These are phyloP conservation scores for Pseudophaeomoniella oleicola DNA, from an alignment of 2,329 filamentous ascomycete genomes.

Conservation along the genomic window DNA sequence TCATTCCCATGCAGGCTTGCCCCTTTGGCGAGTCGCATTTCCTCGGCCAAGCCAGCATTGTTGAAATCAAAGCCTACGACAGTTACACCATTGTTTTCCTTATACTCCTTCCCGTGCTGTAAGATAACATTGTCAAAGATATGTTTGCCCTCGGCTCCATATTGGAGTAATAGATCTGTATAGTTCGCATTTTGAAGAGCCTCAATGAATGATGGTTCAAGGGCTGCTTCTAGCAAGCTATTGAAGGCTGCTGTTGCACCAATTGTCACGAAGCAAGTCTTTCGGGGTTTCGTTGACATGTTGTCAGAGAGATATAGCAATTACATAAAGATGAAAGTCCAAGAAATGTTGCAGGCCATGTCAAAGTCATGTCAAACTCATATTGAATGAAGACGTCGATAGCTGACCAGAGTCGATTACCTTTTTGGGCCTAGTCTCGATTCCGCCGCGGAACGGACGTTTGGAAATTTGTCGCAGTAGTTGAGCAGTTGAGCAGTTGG, in stretches of 20 bases:
- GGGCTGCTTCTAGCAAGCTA: slow-evolving; percentile 50
- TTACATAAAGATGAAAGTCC: slow-evolving; percentile 1
- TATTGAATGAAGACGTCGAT: too few relatives aligned
- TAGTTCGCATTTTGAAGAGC: slow-evolving; percentile 47
- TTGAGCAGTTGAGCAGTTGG: too few relatives aligned
- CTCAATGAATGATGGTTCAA: slow-evolving; percentile 48
- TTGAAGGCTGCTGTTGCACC: slow-evolving; percentile 82
- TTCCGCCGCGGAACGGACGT: background rate
- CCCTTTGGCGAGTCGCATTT: slow-evolving; percentile 42
- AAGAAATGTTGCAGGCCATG: too few relatives aligned
- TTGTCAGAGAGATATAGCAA: slow-evolving; percentile 1
- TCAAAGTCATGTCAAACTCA: too few relatives aligned
- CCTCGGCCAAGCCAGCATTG: slow-evolving; percentile 38
- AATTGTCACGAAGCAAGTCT: slow-evolving; percentile 69
- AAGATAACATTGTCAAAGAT: slow-evolving; percentile 32
- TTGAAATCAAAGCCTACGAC: slow-evolving; percentile 56
- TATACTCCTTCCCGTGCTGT: slow-evolving; percentile 12
- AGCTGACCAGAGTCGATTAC: too few relatives aligned
- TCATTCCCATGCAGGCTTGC: slow-evolving; percentile 10
- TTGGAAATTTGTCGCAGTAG: background rate
- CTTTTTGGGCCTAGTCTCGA: background rate
- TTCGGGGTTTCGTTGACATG: slow-evolving; percentile 11
- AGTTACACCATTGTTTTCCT: slow-evolving; percentile 24
- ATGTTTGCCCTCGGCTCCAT: slow-evolving; percentile 50
- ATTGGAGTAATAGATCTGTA: slow-evolving; percentile 64